phyloP scores from a whole-genome alignment of 2,329 filamentous ascomycete species.

The Acarospora socialis region DNA sequence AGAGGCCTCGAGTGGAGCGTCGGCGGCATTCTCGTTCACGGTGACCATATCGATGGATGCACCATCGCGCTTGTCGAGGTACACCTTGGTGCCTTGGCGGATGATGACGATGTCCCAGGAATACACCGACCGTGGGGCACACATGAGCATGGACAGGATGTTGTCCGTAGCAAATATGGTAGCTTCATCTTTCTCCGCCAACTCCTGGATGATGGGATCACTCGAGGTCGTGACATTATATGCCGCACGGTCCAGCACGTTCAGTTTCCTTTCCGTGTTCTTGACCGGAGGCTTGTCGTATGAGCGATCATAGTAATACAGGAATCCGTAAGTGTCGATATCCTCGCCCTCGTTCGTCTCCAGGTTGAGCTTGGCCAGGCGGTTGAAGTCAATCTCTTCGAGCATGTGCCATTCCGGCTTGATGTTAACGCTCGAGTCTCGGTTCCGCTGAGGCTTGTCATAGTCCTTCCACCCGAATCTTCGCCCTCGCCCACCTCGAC shows the following conservation, averaged over 20 bases:
- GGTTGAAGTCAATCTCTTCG: conserved; percentile 97
- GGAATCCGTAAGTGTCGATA: conserved; percentile 86
- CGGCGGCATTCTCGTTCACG: conserved; percentile 95
- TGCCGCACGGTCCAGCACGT: conserved; percentile 78
- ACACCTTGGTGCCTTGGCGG: conserved; percentile 89
- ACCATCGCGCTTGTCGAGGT: conserved; percentile 95
- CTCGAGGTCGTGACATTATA: conserved; percentile 97
- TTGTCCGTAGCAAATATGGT: conserved; percentile 95
- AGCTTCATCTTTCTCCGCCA: conserved; percentile 89
- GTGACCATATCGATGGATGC: conserved; percentile 93
- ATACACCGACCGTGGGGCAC: conserved; percentile 88
- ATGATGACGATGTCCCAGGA: conserved; percentile 96
- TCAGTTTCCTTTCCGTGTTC: conserved; percentile 73
- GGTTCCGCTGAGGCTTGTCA: conserved; percentile 93
- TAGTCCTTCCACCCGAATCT: conserved; percentile 98
- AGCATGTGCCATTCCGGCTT: conserved; percentile 90
- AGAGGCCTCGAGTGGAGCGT: conserved; percentile 79
- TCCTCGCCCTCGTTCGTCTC: conserved; percentile 93
- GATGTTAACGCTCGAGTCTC: conserved; percentile 90
- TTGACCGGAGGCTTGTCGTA: conserved; percentile 92
- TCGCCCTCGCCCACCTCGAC: conserved; percentile 57
- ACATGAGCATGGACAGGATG: conserved; percentile 99
- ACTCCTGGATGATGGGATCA: conserved; percentile 91
- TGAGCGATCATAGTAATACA: conserved; percentile 93
- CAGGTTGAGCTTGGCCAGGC: conserved; percentile 86